These are phyloP conservation scores for Xenosphaeropsis pyriputrescens DNA, from an alignment of 2,329 filamentous ascomycete species.

Conservation along the genomic window DNA sequence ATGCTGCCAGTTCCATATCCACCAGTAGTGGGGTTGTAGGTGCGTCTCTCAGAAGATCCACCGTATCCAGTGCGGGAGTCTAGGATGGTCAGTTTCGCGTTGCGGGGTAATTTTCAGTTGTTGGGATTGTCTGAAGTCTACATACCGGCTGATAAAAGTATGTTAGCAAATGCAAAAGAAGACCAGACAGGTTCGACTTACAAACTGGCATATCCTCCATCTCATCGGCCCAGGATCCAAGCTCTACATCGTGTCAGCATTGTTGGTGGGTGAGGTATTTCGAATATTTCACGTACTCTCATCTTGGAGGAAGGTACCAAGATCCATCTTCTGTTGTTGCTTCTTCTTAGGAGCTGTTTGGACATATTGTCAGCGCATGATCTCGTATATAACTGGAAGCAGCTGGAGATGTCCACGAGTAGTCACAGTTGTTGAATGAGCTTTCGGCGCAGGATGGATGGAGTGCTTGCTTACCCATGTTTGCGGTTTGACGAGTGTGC, in stretches of 20 bases:
- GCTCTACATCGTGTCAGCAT: conserved; percentile 29
- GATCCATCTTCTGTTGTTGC: conserved; percentile 86
- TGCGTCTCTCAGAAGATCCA: conserved; percentile 12
- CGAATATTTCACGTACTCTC: conserved; percentile 48
- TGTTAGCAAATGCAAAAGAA: conserved; percentile 9
- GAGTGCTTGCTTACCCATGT: conserved; percentile 35
- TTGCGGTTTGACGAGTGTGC: conserved; percentile 37
- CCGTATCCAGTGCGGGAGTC: conserved; percentile 19
- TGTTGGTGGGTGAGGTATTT: too few relatives aligned
- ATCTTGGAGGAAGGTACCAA: conserved; percentile 90
- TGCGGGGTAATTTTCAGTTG: background rate
- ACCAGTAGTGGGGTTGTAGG: conserved; percentile 16
- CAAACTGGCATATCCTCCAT: conserved; percentile 59
- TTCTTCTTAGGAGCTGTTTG: conserved; percentile 73
- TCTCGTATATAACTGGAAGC: conserved; percentile 5
- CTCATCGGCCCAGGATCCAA: conserved; percentile 96
- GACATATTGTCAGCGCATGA: conserved; percentile 25
- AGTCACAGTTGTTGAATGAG: too few relatives aligned
- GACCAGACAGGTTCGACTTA: conserved; percentile 9
- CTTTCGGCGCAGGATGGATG: background rate
- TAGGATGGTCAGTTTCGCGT: conserved; percentile 5
- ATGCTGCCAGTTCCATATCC: conserved; percentile 14
- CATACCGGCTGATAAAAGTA: conserved; percentile 16
- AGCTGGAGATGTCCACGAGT: background rate
- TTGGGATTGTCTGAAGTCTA: background rate